These are phyloP conservation scores for Luvunga scandens DNA, from an alignment of 345 rosid genomes.

Conservation along the genomic window DNA sequence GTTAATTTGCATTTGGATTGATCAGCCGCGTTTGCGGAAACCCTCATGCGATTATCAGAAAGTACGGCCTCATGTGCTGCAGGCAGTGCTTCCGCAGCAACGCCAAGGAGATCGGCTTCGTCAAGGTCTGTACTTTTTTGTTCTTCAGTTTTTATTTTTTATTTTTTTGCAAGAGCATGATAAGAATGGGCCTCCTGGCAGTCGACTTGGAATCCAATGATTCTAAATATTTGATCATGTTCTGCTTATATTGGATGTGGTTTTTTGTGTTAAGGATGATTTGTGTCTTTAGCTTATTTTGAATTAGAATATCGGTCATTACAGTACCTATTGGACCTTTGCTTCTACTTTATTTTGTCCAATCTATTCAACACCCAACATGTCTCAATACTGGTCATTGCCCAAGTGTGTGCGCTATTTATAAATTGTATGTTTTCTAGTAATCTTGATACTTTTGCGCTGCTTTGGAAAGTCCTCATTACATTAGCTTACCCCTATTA, in stretches of 20 bases:
- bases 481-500: too few relatives aligned
- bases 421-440: too few relatives aligned
- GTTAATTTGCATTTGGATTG: neutral
- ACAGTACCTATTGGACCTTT: neutral
- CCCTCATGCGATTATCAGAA: constrained; percentile 35
- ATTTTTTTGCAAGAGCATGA: neutral
- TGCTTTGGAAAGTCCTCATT: too few relatives aligned
- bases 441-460: too few relatives aligned
- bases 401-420: too few relatives aligned
- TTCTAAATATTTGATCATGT: neutral
- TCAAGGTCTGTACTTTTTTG: constrained; percentile 19
- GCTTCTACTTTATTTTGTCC: too few relatives aligned
- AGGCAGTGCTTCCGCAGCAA: constrained; percentile 44
- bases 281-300: neutral
- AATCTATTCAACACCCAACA: too few relatives aligned
- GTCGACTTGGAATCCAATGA: neutral
- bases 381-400: too few relatives aligned
- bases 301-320: neutral
- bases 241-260: too few relatives aligned
- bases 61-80: constrained; percentile 39
- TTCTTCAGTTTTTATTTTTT: neutral
- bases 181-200: too few relatives aligned
- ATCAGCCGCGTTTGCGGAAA: constrained; percentile 41
- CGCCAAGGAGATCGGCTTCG: constrained; percentile 38
- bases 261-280: neutral